Evolutionary conservation across 2,329 filamentous ascomycete genomes (phyloP), one percentile per base, ranked within the genome.

Genomic region (Leptographium galeiforme): DNA sequence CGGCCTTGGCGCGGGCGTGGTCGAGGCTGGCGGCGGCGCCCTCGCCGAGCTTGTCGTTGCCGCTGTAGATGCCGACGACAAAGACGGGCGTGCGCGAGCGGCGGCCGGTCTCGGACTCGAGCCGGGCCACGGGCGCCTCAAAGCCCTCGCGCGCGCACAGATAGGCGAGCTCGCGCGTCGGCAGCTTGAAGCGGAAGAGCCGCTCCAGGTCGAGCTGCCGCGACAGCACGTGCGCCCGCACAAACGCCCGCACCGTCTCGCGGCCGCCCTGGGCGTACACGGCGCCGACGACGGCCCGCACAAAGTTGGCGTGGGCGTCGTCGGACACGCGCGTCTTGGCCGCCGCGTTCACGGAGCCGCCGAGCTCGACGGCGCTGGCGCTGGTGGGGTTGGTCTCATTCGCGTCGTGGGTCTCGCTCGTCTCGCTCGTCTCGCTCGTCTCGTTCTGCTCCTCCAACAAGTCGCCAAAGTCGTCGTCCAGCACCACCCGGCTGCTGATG

Each of bases 51-150:
- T 93, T 91, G 66, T 98, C 90, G 56, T 77, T 75, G 51, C 91
- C 93, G 60, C 87, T 94, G 72, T 86, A 98, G 57, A 98, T 90
- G 55, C 91, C 93, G 14, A 98, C 90, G 34, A 96, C 82, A 63
- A 85, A 97, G 16, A 98, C 93, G 16, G 93, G 91, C 55, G 87
- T 87, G 66, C 86, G 81, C 62, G 86, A 93, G 60, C 78, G 68
- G 55, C 93, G 82, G 66, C 93, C 93, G 4, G 93, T 97, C 73
- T 98, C 93, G 62, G 84, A 88, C 61, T 95, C 78, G 52, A 98
- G 78, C 54, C 90, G 81, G 16, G 93, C 93, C 32, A 96, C 79
- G 1, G 93, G 93, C 10, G 81, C 68, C 61, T 94, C 87, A 68
- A 97, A 97, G 58, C 86, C 84, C 72, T 98, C 93, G 56, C 93